Base-by-base conservation (phyloP, 345 rosid species). In the Camelina hispida region DNA sequence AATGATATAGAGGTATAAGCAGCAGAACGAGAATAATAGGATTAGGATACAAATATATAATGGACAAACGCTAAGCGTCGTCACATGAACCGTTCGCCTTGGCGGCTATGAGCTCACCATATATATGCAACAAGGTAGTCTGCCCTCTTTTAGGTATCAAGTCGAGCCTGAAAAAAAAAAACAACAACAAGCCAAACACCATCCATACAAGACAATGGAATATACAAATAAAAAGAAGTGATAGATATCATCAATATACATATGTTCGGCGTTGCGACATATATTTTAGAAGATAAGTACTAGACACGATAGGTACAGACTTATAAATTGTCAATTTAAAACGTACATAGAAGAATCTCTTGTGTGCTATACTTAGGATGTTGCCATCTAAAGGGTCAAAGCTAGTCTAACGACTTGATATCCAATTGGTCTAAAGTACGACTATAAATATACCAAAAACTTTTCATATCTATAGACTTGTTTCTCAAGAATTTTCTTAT, bases 261-360 rank as follows among this genome's bases (percentile, higher is more conserved):
- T 34, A 14, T 9, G 8, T 44, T 62, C 17, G n/a, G 53, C 25
- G 69, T 62, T 52, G 22, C 43, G 62, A 62, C 9, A 5, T 66
- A 50, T 50, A 51, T 51, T 51, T 37, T 34, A 50, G 55, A 37
- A 51, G 59, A 58, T 58, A 23, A 60, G 14, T 71, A 61, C 68
- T 6, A 17, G 57, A 30, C n/a, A 46, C 55, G 8, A 25, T 46
- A 44, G n/a, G 30, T 25, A 15, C 35, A 16, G 20, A 63, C 9
- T 11, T 46, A 44, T 43, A 46, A 70, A 70, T 32, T 47, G 23
- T 46, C 11, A 32, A 17, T 30, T 57, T 57, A 9, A 59, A 46
- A 18, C n/a, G 56, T 46, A 68, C 57, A 5, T 61, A 32, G 32
- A 34, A 46, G 46, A 50, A 50, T 47, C 18, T 50, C 58, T 34